Evolutionary conservation across 495 filamentous ascomycete species (phyloP).

Genomic region (Niebla homalea): DNA sequence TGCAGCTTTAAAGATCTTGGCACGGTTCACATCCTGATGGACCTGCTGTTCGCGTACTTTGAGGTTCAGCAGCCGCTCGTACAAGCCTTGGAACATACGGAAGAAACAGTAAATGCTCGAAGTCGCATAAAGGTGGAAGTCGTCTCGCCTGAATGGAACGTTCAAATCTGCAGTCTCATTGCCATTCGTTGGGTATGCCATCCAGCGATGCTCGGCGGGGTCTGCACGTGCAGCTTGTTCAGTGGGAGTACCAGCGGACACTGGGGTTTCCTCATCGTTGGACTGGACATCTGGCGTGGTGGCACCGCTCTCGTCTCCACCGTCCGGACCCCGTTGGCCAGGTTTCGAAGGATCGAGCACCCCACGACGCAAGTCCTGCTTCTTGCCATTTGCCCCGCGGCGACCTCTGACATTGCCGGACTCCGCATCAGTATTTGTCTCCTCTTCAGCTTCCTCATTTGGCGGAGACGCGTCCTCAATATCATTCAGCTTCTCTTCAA

Average conservation of each 20-base stretch:
- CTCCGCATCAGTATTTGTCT: constrained; percentile 25
- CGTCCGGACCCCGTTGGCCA: constrained; percentile 56
- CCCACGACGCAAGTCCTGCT: constrained; percentile 69
- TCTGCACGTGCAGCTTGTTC: constrained; percentile 24
- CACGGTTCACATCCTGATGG: constrained; percentile 53
- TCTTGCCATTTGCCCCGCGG: constrained; percentile 46
- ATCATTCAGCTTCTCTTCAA: constrained; percentile 63
- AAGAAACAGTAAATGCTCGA: constrained; percentile 86
- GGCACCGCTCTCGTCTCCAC: constrained; percentile 64
- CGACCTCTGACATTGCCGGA: constrained; percentile 43
- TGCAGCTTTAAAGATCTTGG: constrained; percentile 60
- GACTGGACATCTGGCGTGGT: constrained; percentile 74
- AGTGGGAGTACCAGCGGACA: constrained; percentile 24
- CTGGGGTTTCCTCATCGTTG: constrained; percentile 47
- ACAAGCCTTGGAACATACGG: constrained; percentile 76
- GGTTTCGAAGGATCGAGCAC: constrained; percentile 69
- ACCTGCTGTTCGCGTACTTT: constrained; percentile 66
- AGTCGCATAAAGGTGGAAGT: constrained; percentile 81
- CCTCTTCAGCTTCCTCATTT: constrained; percentile 63
- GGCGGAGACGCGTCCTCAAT: constrained; percentile 45
- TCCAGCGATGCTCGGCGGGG: constrained; percentile 41
- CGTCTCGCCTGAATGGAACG: constrained; percentile 61
- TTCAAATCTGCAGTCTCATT: constrained; percentile 53
- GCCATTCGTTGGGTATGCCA: constrained; percentile 42
- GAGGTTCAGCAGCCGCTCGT: constrained; percentile 66